A percentile compares a stretch with the other conserved stretches of the same genome.
Evolutionary conservation across 148 eudicot genomes (phyloP).

Genomic region (Heliamphora exappendiculata): DNA sequence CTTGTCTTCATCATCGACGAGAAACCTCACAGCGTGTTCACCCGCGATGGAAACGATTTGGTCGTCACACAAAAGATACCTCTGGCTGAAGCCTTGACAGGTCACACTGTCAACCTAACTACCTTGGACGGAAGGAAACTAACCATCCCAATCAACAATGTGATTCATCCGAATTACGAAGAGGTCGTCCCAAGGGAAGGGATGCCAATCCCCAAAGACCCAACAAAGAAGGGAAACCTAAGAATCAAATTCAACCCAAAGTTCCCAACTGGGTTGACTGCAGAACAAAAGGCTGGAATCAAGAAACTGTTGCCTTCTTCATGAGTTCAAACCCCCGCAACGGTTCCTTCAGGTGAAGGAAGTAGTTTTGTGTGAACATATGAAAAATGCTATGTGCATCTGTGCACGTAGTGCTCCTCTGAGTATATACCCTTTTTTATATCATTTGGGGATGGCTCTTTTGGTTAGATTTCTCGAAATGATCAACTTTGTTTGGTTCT

Average conservation of each 20-base stretch:
- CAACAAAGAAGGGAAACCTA: conserved; percentile 49
- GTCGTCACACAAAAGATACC: conserved; percentile 37
- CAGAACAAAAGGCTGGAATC: conserved; percentile 53
- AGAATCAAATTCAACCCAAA: conserved; percentile 59
- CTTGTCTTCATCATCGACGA: conserved; percentile 56
- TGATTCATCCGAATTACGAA: conserved; percentile 54
- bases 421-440: no score
- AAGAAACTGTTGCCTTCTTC: conserved; percentile 39
- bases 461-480: neutral
- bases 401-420: no score
- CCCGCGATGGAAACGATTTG: conserved; percentile 65
- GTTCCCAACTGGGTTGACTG: conserved; percentile 48
- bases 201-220: conserved; percentile 69
- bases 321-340: neutral
- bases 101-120: conserved; percentile 41
- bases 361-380: neutral
- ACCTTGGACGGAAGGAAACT: conserved; percentile 60
- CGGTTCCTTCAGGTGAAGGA: neutral
- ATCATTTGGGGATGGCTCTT: neutral
- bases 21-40: conserved; percentile 58
- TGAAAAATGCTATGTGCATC: neutral
- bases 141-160: conserved; percentile 36
- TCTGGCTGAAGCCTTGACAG: conserved; percentile 58
- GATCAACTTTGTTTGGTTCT: no score
- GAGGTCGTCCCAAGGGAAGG: conserved; percentile 61